phyloP scores from a whole-genome alignment of 1,284 basidiomycete species.

The Sporisorium graminicola region DNA sequence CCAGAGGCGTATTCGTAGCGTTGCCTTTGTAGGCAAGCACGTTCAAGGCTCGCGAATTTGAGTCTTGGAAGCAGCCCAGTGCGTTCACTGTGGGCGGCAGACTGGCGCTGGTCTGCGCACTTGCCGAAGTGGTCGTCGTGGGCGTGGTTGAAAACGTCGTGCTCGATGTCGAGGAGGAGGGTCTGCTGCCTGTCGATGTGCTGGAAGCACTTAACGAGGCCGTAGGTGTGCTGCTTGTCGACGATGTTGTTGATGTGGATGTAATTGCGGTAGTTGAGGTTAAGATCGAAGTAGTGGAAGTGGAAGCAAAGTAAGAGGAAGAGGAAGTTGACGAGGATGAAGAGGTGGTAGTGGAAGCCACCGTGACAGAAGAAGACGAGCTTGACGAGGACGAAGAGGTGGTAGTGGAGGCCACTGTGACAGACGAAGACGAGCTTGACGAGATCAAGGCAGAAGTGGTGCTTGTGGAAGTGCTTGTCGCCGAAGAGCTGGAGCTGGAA shows the following conservation, averaged over 20 bases:
- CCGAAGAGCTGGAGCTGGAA: background rate
- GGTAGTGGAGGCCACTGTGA: background rate
- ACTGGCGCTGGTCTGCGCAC: background rate
- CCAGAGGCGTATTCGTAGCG: conserved; percentile 25
- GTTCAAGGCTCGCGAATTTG: conserved; percentile 31
- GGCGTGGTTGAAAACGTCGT: background rate
- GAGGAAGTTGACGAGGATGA: background rate
- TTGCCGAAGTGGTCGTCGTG: conserved; percentile 4
- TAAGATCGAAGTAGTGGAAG: background rate
- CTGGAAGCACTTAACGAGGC: no score
- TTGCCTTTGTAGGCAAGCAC: conserved; percentile 6
- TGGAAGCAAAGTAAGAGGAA: no score
- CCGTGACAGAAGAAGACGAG: background rate
- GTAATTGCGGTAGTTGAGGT: background rate
- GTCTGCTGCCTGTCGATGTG: no score
- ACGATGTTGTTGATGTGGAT: background rate
- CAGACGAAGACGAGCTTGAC: background rate
- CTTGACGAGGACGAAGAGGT: background rate
- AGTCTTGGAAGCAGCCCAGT: conserved; percentile 47
- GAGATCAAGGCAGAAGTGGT: background rate
- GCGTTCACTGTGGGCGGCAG: conserved; percentile 16
- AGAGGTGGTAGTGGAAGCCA: background rate
- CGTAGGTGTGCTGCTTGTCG: background rate
- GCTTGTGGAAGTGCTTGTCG: background rate
- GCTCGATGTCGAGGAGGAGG: conserved; percentile 8